Conservation (phyloP, 2,329 filamentous ascomycete genomes). For the Lojkania enalia region DNA sequence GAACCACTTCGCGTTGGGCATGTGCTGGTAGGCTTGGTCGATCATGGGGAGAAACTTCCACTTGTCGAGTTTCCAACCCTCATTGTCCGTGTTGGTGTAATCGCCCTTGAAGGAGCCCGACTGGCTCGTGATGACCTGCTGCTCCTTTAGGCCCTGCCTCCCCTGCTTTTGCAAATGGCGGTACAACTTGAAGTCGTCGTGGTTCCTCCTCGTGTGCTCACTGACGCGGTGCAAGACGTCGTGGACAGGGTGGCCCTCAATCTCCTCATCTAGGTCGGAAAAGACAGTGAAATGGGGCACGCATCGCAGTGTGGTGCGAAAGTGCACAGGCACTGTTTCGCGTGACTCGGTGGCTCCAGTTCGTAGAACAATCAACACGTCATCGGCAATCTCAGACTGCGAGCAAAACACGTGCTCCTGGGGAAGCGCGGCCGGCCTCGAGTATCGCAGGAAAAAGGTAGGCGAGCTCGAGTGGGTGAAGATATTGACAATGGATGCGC, state of each 20-base stretch:
- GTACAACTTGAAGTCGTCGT: slow-evolving; percentile 59
- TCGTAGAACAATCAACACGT: slow-evolving; percentile 62
- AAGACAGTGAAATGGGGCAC: slow-evolving; percentile 60
- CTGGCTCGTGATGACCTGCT: slow-evolving; percentile 33
- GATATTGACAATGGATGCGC: slow-evolving; percentile 40
- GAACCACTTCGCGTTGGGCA: slow-evolving; percentile 43
- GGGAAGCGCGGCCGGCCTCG: slow-evolving; percentile 23
- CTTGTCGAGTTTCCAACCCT: slow-evolving; percentile 60
- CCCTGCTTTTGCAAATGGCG: slow-evolving; percentile 52
- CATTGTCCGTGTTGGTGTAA: slow-evolving; percentile 39
- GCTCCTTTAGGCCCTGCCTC: slow-evolving; percentile 44
- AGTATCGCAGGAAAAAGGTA: slow-evolving; percentile 32
- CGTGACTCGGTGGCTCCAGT: slow-evolving; percentile 63
- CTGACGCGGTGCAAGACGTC: slow-evolving; percentile 51
- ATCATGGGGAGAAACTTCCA: slow-evolving; percentile 63
- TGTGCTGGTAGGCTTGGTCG: slow-evolving; percentile 49
- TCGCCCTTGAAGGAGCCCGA: slow-evolving; percentile 41
- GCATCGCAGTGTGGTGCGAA: slow-evolving; percentile 60
- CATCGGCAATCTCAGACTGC: slow-evolving; percentile 46
- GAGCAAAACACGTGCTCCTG: slow-evolving; percentile 31
- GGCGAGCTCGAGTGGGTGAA: slow-evolving; percentile 36
- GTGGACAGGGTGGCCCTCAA: slow-evolving; percentile 55
- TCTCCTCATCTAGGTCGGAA: slow-evolving; percentile 62
- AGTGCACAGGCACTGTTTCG: slow-evolving; percentile 61
- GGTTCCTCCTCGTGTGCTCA: slow-evolving; percentile 39